Base-by-base conservation (phyloP, 2,329 filamentous ascomycete genomes). In the Trichothecium sympodiale region DNA sequence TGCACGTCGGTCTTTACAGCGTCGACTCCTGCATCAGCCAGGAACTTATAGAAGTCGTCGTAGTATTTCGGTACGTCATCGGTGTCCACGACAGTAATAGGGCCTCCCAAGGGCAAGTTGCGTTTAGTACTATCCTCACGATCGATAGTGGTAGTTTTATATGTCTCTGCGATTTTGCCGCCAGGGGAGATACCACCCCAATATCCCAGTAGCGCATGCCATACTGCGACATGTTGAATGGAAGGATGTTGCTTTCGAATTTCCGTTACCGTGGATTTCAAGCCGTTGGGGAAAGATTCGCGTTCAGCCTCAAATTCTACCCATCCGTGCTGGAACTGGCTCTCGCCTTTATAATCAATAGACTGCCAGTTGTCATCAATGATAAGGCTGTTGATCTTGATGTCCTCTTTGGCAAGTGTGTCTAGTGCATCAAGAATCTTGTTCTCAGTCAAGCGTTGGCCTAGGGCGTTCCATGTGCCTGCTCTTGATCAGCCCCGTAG, bases 321-420 rank as follows among this genome's bases (percentile, higher is more conserved):
- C 86, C 83, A 94, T 17, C 78, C 71, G 38, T 71, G 60, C 34
- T 73, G 67, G 42, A 71, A 75, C 42, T 74, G 69, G 14, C 65
- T 62, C 4, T 64, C 50, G 1, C 67, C 66, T 17, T 52, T 46
- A 20, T 66, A 46, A 43, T 73, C 75, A 32, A 94, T 69, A 8
- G 80, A 75, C 56, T 94, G 88, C 91, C 91, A 98, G 48, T 93
- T 94, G 52, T 98, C 91, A 47, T 98, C 91, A 42, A 98, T 94
- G 41, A 96, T 94, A 3, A 98, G 67, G 49, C 79, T 94, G 1
- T 77, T 80, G 31, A 96, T 70, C 29, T 81, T 77, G 49, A 98
- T 84, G 1, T 79, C 72, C 38, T 83, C 71, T 20, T 76, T 64
- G 4, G 78, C 71, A 9, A 98, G 62, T 2, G 71, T 68, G 39